Evolutionary conservation across 1,284 basidiomycete genomes (phyloP).

Genomic region (Trametes polyzona): DNA sequence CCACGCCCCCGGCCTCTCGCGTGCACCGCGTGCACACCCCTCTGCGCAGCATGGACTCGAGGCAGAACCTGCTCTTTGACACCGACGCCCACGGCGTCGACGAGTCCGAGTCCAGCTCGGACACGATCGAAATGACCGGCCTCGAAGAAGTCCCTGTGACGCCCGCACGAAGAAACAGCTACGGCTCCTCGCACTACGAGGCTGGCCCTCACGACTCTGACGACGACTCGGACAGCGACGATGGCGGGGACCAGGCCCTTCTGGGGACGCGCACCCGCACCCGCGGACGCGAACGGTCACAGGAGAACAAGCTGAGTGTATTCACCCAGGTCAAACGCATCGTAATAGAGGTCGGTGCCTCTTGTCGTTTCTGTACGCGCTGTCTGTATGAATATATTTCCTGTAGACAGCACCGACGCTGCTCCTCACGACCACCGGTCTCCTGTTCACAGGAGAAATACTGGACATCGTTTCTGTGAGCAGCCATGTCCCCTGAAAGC

Average conservation of each 20-base stretch:
- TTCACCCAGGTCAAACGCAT: slow-evolving; percentile 64
- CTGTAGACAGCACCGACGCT: slow-evolving; percentile 72
- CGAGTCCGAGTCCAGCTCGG: slow-evolving; percentile 26
- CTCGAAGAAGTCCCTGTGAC: slow-evolving; percentile 38
- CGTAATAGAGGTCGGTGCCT: slow-evolving; percentile 59
- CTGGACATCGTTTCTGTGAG: slow-evolving; percentile 84
- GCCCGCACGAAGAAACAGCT: slow-evolving; percentile 29
- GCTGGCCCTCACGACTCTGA: slow-evolving; percentile 33
- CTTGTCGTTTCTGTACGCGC: neutral
- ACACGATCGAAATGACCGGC: slow-evolving; percentile 43
- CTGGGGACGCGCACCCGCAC: slow-evolving; percentile 35
- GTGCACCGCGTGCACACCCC: slow-evolving; percentile 1
- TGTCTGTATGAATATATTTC: neutral
- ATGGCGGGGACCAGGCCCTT: slow-evolving; percentile 40
- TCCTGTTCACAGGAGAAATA: slow-evolving; percentile 89
- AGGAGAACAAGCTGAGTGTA: slow-evolving; percentile 13
- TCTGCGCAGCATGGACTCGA: slow-evolving; percentile 14
- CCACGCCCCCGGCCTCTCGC: neutral
- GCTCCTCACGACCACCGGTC: slow-evolving; percentile 69
- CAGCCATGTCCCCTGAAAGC: slow-evolving; percentile 10
- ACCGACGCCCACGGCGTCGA: slow-evolving; percentile 15
- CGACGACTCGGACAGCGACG: slow-evolving; percentile 34
- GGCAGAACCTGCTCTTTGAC: slow-evolving; percentile 21
- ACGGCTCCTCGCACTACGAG: slow-evolving; percentile 25
- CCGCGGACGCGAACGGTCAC: slow-evolving; percentile 31